Evolutionary conservation across 805 yeast species (phyloP), one percentile per base, ranked within the genome.

Genomic region (Candida suzukii): DNA sequence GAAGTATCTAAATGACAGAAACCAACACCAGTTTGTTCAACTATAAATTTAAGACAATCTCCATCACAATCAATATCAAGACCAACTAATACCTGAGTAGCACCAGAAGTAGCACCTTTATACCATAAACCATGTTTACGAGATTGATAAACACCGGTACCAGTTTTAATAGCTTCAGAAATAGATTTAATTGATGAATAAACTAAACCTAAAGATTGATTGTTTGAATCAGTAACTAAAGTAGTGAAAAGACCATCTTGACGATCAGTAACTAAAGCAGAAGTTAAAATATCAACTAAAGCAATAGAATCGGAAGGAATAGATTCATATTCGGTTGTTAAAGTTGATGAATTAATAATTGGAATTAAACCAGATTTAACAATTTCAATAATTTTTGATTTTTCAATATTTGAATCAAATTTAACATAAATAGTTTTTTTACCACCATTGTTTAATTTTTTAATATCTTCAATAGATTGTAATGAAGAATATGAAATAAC

Each of bases 61-160:
- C 84, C 79, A 64, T 93, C 99, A 63, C 99, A 93, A 65, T 93
- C 99, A 46, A 77, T 63, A 41, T 78, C 82, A 43, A 93, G 60
- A 35, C 71, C 64, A 20, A 83, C 50, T 37, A 93, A 70, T 50
- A 71, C 71, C 66, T 93, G 99, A 1, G 95, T 86, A 40, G 95
- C 95, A 18, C 99, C 99, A n/a, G 95, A 84, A 2, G 96, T 86
- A 42, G 83, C 83, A 25, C 99, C 99, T 62, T 93, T 93, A 61
- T 81, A 84, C 99, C 99, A 93, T 44, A 93, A 72, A 35, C 95
- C 98, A 46, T 87, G 80, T 54, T 83, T 80, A 53, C 99, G 81
- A 9, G 96, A 87, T 62, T 84, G 96, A 64, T 93, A 93, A 2
- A 93, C 96, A 43, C 99, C 99, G 10, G 86, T 78, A 38, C 77